Evolutionary conservation across 1,139 yeast species (phyloP).

Genomic region (Lodderomyces oxycetoniae): DNA sequence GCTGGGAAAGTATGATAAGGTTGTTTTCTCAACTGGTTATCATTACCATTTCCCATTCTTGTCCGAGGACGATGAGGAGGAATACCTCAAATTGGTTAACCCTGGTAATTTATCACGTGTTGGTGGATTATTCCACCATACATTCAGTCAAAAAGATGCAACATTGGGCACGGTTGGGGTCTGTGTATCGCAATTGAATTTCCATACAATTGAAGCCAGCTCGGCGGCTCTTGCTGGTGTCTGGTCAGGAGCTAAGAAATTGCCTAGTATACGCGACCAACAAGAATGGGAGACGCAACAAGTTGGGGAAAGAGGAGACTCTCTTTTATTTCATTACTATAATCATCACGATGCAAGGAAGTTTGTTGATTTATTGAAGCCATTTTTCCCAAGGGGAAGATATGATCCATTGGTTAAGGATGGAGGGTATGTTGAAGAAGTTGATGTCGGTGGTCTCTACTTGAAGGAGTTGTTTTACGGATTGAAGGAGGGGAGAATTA

Average conservation of each 20-base stretch:
- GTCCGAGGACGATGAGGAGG: slow-evolving; percentile 8
- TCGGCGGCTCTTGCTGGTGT: slow-evolving; percentile 46
- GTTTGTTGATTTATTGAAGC: slow-evolving; percentile 21
- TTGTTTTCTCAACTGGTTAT: slow-evolving; percentile 35
- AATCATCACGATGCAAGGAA: slow-evolving; percentile 18
- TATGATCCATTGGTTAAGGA: slow-evolving; percentile 24
- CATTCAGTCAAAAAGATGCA: slow-evolving; percentile 40
- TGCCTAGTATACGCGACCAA: slow-evolving; percentile 30
- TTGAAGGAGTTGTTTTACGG: slow-evolving; percentile 25
- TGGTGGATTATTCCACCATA: slow-evolving; percentile 35
- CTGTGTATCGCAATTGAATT: slow-evolving; percentile 35
- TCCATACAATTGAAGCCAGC: slow-evolving; percentile 39
- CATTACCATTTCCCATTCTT: slow-evolving; percentile 36
- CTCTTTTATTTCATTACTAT: slow-evolving; percentile 24
- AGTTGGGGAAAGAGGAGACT: slow-evolving; percentile 20
- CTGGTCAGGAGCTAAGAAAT: slow-evolving; percentile 30
- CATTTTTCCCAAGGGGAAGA: slow-evolving; percentile 23
- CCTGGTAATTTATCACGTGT: slow-evolving; percentile 28
- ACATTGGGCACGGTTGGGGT: slow-evolving; percentile 40
- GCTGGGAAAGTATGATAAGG: slow-evolving; percentile 22
- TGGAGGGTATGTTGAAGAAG: slow-evolving; percentile 20
- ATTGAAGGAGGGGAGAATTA: slow-evolving; percentile 13
- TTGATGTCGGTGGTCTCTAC: slow-evolving; percentile 20
- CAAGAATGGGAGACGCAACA: slow-evolving; percentile 25
- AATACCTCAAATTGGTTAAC: slow-evolving; percentile 18